These are phyloP conservation scores for Cylindricascospora bacillispora DNA, from an alignment of 1,139 yeast genomes.

Conservation along the genomic window DNA sequence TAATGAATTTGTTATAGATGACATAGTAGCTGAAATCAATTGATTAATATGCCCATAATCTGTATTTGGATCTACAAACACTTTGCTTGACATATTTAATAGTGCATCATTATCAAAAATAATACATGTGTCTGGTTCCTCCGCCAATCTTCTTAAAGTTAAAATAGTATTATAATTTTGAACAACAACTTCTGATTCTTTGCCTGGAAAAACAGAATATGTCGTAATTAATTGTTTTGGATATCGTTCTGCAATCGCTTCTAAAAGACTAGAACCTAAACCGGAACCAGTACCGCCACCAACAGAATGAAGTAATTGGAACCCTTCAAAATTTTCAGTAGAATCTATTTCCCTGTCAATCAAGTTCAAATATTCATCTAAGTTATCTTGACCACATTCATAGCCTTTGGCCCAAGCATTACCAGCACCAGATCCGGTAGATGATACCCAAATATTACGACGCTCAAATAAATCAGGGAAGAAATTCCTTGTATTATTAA, in stretches of 20 bases:
- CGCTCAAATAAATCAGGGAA: slow-evolving; percentile 70
- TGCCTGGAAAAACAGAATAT: slow-evolving; percentile 72
- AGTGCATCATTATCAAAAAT: slow-evolving; percentile 87
- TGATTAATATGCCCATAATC: slow-evolving; percentile 67
- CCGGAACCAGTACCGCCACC: slow-evolving; percentile 99
- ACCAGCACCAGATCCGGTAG: slow-evolving; percentile 85
- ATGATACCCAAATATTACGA: slow-evolving; percentile 65
- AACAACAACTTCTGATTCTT: slow-evolving; percentile 85
- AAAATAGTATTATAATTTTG: slow-evolving; percentile 89
- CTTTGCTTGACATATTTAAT: slow-evolving; percentile 32
- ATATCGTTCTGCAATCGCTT: slow-evolving; percentile 66
- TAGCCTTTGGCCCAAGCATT: slow-evolving; percentile 94
- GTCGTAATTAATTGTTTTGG: slow-evolving; percentile 77
- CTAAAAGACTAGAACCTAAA: slow-evolving; percentile 72
- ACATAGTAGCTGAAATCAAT: slow-evolving; percentile 71
- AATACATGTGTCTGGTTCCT: slow-evolving; percentile 72
- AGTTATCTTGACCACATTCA: slow-evolving; percentile 54
- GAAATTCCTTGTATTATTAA: slow-evolving; percentile 45
- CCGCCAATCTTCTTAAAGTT: slow-evolving; percentile 69
- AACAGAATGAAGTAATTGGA: slow-evolving; percentile 87
- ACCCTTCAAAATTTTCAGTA: slow-evolving; percentile 81
- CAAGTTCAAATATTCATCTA: slow-evolving; percentile 66
- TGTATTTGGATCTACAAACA: slow-evolving; percentile 31
- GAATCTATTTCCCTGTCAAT: slow-evolving; percentile 85
- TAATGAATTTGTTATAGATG: slow-evolving; percentile 74